Conservation (phyloP, 2,329 filamentous ascomycete species). For the Botrytis squamosa region DNA sequence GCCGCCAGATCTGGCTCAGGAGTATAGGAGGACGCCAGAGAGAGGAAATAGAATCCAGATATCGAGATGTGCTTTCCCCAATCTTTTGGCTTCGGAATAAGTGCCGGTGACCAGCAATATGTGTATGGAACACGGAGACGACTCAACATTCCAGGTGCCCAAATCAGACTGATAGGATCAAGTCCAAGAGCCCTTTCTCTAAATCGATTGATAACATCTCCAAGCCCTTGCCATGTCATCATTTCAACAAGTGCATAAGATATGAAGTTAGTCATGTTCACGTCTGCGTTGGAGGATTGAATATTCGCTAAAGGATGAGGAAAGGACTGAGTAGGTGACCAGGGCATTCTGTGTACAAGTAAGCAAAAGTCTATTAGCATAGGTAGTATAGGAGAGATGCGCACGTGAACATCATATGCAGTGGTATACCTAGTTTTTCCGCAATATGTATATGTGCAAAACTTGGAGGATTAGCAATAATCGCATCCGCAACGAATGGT, state of each 20-base stretch:
- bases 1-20: conserved; percentile 63
- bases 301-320: conserved; percentile 70
- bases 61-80: conserved; percentile 72
- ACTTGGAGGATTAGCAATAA: conserved; percentile 76
- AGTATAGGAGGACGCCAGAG: conserved; percentile 63
- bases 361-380: not conserved
- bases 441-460: conserved; percentile 75
- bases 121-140: conserved; percentile 79
- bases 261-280: conserved; percentile 64
- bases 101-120: conserved; percentile 82
- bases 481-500: conserved; percentile 81
- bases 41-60: conserved; percentile 74
- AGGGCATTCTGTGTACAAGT: conserved; percentile 56
- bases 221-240: conserved; percentile 75
- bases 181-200: conserved; percentile 71
- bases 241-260: conserved; percentile 69
- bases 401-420: conserved; percentile 89
- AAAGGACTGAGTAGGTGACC: conserved; percentile 68
- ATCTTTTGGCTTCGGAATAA: conserved; percentile 77
- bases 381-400: conserved; percentile 39
- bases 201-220: conserved; percentile 88
- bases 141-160: conserved; percentile 76
- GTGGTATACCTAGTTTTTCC: conserved; percentile 70
- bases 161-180: conserved; percentile 75
- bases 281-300: conserved; percentile 61